Evolutionary conservation across 257 asterid species (phyloP).

Genomic region (Primulina huaijiensis): DNA sequence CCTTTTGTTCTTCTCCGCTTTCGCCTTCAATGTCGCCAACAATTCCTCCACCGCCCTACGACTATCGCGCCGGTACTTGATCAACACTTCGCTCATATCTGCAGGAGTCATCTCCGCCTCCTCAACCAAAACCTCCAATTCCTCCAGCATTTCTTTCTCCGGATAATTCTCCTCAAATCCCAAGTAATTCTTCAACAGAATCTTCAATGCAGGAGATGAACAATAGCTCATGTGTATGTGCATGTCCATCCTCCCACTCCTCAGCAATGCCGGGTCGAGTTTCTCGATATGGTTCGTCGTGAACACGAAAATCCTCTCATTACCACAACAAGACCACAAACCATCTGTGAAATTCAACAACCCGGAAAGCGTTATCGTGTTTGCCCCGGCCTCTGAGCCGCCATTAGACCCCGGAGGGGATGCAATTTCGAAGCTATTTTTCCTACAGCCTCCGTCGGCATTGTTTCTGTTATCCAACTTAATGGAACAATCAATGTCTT

Average conservation of each 20-base stretch:
- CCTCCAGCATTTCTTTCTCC: constrained; percentile 32
- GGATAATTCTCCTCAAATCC: constrained; percentile 50
- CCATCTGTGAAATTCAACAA: constrained; percentile 88
- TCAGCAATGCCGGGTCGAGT: constrained; percentile 85
- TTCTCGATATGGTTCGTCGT: constrained; percentile 92
- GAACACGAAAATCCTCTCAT: constrained; percentile 88
- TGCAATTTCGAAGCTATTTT: constrained; percentile 19
- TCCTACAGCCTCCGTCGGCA: constrained; percentile 14
- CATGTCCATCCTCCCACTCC: constrained; percentile 98
- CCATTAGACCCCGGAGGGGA: constrained; percentile 19
- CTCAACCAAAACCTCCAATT: constrained; percentile 44
- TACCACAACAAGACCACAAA: constrained; percentile 94
- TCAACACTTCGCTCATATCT: constrained; percentile 78
- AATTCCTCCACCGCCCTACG: constrained; percentile 54
- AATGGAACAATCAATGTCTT: constrained; percentile 44
- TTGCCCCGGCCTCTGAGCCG: constrained; percentile 36
- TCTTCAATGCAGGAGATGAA: constrained; percentile 54
- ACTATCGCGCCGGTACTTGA: constrained; percentile 65
- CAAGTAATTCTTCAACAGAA: constrained; percentile 69
- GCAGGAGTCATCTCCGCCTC: constrained; percentile 91
- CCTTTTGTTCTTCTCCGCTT: constrained; percentile 40
- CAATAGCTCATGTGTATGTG: constrained; percentile 85
- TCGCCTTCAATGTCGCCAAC: constrained; percentile 42
- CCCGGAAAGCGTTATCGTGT: constrained; percentile 83
- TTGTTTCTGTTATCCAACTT: constrained; percentile 24